phyloP scores from a whole-genome alignment of 208 protist species.

The Willaertia magna region DNA sequence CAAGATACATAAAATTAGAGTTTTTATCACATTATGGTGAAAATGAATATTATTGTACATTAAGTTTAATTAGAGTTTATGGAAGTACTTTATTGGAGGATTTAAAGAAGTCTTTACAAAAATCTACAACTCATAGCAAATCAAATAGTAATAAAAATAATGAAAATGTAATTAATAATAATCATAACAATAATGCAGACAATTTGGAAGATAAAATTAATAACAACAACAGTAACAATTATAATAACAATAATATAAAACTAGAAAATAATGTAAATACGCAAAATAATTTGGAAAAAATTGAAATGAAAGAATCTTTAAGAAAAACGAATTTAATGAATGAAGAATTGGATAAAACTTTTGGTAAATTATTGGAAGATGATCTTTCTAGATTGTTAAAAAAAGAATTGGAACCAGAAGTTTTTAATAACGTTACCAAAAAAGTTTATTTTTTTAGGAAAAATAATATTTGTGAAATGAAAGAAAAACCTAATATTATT shows the following conservation, averaged over 20 bases:
- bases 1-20: not conserved
- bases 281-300: not conserved
- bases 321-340: not conserved
- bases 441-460: too few species aligned
- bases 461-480: too few species aligned
- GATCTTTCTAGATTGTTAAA: not conserved
- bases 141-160: not conserved
- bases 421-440: too few species aligned
- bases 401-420: not conserved
- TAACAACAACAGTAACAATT: not conserved
- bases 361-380: not conserved
- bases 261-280: too few species aligned
- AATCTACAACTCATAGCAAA: not conserved
- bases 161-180: not conserved
- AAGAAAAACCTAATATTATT: too few species aligned
- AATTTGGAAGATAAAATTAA: not conserved
- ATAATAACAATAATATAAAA: not conserved
- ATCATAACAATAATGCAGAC: not conserved
- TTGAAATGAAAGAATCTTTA: not conserved
- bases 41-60: not conserved
- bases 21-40: constrained; percentile 9
- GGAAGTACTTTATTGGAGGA: constrained; percentile 4
- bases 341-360: not conserved
- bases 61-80: not conserved
- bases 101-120: not conserved